A percentile compares a stretch with the other conserved stretches of the same genome.
These are phyloP conservation scores for Aspergillus eucalypticola DNA, from an alignment of 2,329 filamentous ascomycete genomes.

Conservation along the genomic window DNA sequence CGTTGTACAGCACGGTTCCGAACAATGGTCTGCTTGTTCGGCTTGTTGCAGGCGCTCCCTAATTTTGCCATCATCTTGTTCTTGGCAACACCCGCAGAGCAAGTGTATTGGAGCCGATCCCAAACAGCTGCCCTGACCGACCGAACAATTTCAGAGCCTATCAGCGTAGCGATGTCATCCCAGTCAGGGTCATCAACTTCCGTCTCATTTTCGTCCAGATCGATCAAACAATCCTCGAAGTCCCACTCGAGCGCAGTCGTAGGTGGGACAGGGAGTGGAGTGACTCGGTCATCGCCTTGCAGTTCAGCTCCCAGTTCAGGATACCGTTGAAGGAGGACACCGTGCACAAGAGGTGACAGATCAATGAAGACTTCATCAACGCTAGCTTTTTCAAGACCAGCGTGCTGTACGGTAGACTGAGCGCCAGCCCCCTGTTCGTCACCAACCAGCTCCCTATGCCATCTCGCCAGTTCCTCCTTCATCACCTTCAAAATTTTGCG, in stretches of 20 bases:
- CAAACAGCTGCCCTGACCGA: conserved; percentile 69
- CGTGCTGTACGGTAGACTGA: conserved; percentile 32
- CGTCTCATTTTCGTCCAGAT: conserved; percentile 69
- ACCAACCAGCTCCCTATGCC: conserved; percentile 27
- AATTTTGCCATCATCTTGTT: conserved; percentile 98
- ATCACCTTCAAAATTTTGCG: conserved; percentile 77
- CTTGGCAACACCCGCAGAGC: conserved; percentile 80
- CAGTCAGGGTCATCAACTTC: conserved; percentile 87
- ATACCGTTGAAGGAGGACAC: conserved; percentile 71
- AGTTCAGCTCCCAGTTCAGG: conserved; percentile 65
- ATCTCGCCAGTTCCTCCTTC: conserved; percentile 67
- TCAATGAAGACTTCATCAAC: conserved; percentile 97
- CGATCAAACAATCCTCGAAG: conserved; percentile 72
- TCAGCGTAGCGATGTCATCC: conserved; percentile 86
- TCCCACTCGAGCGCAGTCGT: conserved; percentile 78
- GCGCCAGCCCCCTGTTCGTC: conserved; percentile 12
- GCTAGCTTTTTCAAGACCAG: conserved; percentile 83
- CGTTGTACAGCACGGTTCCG: conserved; percentile 76
- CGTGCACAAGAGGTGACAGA: conserved; percentile 79
- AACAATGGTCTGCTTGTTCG: conserved; percentile 91
- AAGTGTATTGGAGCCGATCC: conserved; percentile 78
- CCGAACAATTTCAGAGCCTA: conserved; percentile 86
- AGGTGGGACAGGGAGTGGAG: conserved; percentile 72
- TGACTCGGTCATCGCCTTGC: conserved; percentile 51
- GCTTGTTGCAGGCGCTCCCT: conserved; percentile 88